Evolutionary conservation across 352 stramenopile genomes (phyloP).

Genomic region (Saprolegnia diclina): DNA sequence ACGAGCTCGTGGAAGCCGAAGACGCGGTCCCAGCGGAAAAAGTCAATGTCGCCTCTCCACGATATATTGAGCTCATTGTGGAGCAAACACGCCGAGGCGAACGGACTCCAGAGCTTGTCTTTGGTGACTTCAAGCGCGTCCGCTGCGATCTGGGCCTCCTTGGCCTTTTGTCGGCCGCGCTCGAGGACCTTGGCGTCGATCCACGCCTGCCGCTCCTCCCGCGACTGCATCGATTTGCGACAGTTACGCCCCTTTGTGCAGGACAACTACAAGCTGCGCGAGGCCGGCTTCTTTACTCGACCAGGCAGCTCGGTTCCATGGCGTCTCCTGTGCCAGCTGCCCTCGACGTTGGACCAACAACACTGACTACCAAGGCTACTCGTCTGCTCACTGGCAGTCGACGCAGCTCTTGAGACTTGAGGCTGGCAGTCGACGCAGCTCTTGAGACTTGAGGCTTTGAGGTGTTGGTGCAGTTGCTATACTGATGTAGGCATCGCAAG

Average conservation of each 20-base stretch:
- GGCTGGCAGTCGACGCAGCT: too few species aligned
- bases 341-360: too few species aligned
- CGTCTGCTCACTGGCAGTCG: too few species aligned
- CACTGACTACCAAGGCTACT: too few species aligned
- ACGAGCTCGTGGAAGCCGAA: conserved; percentile 38
- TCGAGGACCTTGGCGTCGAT: conserved; percentile 43
- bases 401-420: too few species aligned
- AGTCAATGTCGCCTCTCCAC: conserved; percentile 49
- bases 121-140: conserved; percentile 34
- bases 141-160: conserved; percentile 32
- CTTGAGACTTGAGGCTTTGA: too few species aligned
- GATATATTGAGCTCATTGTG: conserved; percentile 61
- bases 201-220: conserved; percentile 39
- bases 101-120: conserved; percentile 47
- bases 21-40: conserved; percentile 52
- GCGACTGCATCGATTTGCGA: neutral
- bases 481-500: too few species aligned
- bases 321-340: too few species aligned
- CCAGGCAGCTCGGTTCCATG: too few species aligned
- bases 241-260: neutral
- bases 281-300: too few species aligned
- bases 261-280: too few species aligned
- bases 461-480: too few species aligned
- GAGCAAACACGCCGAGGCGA: conserved; percentile 32
- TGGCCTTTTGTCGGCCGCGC: conserved; percentile 38